These are phyloP conservation scores for Teratosphaeria nubilosa DNA, from an alignment of 2,329 filamentous ascomycete genomes.

Conservation along the genomic window DNA sequence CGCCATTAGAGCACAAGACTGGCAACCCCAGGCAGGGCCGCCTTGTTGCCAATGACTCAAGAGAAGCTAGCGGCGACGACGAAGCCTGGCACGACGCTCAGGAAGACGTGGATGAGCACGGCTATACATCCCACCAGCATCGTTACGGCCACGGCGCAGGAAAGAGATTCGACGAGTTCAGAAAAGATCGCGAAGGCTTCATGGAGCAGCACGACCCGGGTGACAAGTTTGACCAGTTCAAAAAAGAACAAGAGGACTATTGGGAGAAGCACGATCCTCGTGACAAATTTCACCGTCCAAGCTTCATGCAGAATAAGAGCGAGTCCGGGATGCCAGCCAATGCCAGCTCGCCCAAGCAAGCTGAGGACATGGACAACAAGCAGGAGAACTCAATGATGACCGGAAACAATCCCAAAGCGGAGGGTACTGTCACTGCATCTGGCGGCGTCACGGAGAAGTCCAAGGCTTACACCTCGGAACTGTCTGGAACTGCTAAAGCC, in stretches of 20 bases:
- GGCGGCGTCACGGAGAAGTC: slow-evolving; percentile 22
- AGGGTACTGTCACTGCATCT: slow-evolving; percentile 22
- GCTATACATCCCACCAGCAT: slow-evolving; percentile 23
- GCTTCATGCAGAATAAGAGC: slow-evolving; percentile 3
- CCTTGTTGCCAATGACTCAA: slow-evolving; percentile 2
- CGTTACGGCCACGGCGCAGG: slow-evolving; percentile 17
- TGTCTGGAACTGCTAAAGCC: slow-evolving; percentile 10
- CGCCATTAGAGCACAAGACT: slow-evolving; percentile 57
- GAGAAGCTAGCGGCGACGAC: slow-evolving; percentile 2
- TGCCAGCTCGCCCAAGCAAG: background rate
- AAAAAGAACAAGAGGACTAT: background rate
- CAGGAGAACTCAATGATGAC: slow-evolving; percentile 24
- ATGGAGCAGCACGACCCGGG: background rate
- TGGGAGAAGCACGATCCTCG: slow-evolving; percentile 3
- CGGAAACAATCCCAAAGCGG: slow-evolving; percentile 23
- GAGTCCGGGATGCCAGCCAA: slow-evolving; percentile 2
- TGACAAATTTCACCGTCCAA: slow-evolving; percentile 2
- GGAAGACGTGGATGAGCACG: slow-evolving; percentile 22
- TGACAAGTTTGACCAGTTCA: background rate
- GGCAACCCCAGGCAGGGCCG: slow-evolving; percentile 32
- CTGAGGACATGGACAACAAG: slow-evolving; percentile 1
- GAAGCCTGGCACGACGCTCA: slow-evolving; percentile 18
- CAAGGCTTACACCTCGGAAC: slow-evolving; percentile 17
- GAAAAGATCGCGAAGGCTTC: background rate
- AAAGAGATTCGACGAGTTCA: slow-evolving; percentile 9